Conservation (phyloP, 1,284 basidiomycete genomes). For the Ustilago xerochloae region DNA sequence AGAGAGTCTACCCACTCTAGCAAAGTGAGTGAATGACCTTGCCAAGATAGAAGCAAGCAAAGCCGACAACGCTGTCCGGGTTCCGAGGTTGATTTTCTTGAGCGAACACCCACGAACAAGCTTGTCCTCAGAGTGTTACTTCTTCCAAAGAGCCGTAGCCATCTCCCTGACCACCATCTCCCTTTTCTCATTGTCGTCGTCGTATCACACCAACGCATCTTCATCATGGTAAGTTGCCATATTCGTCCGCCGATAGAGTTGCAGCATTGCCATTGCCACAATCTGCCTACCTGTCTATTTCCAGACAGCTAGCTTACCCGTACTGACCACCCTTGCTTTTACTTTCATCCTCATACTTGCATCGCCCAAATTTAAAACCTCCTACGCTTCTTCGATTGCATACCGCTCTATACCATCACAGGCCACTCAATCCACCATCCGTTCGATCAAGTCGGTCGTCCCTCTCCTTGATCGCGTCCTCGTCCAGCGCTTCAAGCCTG, state of each 20-base stretch:
- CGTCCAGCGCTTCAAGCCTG: slow-evolving; percentile 95
- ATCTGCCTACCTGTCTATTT: no score
- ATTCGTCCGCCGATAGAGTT: no score
- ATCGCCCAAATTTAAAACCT: background rate
- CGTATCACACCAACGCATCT: background rate
- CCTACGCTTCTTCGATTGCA: background rate
- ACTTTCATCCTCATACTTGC: background rate
- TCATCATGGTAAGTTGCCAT: slow-evolving; percentile 32
- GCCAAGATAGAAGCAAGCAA: background rate
- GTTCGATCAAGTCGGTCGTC: slow-evolving; percentile 87
- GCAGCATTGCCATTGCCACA: no score
- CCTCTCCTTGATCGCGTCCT: slow-evolving; percentile 96
- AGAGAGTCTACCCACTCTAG: no score
- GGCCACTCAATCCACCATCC: slow-evolving; percentile 63
- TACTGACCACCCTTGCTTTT: background rate
- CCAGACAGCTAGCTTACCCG: no score
- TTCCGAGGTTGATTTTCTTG: slow-evolving; percentile 30
- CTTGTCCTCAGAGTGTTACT: slow-evolving; percentile 2
- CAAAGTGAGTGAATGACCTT: background rate
- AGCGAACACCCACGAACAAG: no score
- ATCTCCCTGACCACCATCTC: slow-evolving; percentile 1
- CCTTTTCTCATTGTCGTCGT: background rate
- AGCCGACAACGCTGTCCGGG: slow-evolving; percentile 15
- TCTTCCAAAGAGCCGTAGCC: slow-evolving; percentile 8
- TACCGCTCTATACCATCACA: background rate